phyloP scores from a whole-genome alignment of 495 filamentous ascomycete species.

The Talaromyces nanjingensis region DNA sequence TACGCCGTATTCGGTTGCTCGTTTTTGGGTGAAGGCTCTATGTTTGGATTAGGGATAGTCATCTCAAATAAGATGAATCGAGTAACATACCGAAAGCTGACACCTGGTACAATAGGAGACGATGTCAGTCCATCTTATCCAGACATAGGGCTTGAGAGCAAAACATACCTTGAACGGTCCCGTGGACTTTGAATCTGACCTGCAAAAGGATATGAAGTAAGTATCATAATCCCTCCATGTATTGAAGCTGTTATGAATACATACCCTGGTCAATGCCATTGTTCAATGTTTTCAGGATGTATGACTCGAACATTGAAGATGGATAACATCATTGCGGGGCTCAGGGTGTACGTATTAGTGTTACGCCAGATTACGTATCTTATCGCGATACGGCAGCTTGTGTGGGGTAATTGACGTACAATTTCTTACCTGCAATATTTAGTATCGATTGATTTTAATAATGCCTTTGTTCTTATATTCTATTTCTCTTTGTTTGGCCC shows the following conservation, averaged over 20 bases:
- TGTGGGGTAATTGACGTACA: not conserved
- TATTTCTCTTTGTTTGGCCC: too few species aligned
- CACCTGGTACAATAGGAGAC: conserved; percentile 39
- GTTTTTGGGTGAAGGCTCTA: conserved; percentile 65
- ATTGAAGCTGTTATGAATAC: not conserved
- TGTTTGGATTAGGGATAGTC: conserved; percentile 9
- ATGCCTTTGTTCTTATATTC: too few species aligned
- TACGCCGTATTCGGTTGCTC: conserved; percentile 55
- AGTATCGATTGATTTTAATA: too few species aligned
- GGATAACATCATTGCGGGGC: not conserved
- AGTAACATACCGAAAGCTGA: conserved; percentile 58
- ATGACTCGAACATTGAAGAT: not conserved
- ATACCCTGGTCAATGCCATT: conserved; percentile 7
- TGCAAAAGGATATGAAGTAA: conserved; percentile 11
- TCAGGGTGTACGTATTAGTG: not conserved
- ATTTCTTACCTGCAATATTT: not conserved
- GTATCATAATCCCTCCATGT: too few species aligned
- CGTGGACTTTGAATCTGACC: conserved; percentile 47
- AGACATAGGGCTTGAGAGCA: not conserved
- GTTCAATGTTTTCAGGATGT: not conserved
- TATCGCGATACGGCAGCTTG: not conserved
- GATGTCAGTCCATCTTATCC: not conserved
- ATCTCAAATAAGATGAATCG: not conserved
- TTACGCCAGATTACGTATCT: not conserved
- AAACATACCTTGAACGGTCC: conserved; percentile 42